Base-by-base conservation (phyloP, 495 filamentous ascomycete species). In the Aspergillus wentii region DNA sequence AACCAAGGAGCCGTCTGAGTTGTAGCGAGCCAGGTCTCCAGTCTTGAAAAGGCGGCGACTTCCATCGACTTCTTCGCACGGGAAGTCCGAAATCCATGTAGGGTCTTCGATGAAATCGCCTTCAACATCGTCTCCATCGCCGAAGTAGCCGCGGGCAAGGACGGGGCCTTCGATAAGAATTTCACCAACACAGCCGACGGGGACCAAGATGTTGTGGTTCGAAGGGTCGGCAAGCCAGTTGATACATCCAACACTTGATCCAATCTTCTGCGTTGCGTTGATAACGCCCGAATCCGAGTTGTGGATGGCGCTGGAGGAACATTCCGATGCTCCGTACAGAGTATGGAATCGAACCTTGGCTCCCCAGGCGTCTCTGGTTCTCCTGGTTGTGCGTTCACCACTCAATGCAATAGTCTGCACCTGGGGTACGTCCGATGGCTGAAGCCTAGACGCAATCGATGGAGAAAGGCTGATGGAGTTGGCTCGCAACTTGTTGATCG, bases 121-220 rank as follows among this genome's bases (percentile, higher is more conserved):
- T 10, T 44, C 49, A 0, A 65, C 74, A 35, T 56, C 57, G 9
- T 56, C 59, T 4, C 58, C 53, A 13, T 59, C 27, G 8, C 71
- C 58, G 7, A 82, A 52, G 40, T 82, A 82, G 0, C 67, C 66
- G 0, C 58, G 48, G 5, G 63, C 69, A 8, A 83, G 52, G 16
- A 72, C 57, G 1, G 78, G 72, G 0, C 80, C 79, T 59, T 82
- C 78, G n/a, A 86, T 61, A 3, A 76, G 46, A 14, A 84, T 48
- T 49, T 85, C 82, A 26, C 82, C 82, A 23, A 78, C 56, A 4
- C 59, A 57, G 13, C 81, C 81, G 8, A 83, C 53, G 0, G 79
- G 75, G 17, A 75, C 62, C 10, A 86, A 65, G 1, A 48, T 35
- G 17, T 78, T 44, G 30, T 72, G 67, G 38, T 83, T 63, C 0